phyloP scores from a whole-genome alignment of 2,329 filamentous ascomycete genomes.

The Sordariomycetes sp. region DNA sequence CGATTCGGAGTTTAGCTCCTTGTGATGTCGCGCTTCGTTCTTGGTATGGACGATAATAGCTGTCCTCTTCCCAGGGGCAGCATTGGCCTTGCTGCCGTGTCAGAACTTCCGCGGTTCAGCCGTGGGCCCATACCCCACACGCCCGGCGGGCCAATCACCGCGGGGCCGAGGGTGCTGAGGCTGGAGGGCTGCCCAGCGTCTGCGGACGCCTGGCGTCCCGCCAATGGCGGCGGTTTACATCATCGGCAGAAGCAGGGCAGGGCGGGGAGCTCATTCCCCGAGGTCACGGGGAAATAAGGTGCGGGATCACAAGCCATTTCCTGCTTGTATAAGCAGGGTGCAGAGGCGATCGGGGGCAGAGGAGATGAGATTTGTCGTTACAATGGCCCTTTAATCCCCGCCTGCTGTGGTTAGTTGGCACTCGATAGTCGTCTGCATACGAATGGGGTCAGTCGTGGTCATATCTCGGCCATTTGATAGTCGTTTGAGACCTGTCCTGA shows the following conservation, averaged over 20 bases:
- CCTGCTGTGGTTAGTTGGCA: neutral
- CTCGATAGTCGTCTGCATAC: neutral
- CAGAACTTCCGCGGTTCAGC: neutral
- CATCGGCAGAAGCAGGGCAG: neutral
- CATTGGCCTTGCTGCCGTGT: neutral
- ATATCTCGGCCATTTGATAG: neutral
- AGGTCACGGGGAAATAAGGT: neutral
- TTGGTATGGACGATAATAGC: conserved; percentile 2
- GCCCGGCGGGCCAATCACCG: neutral
- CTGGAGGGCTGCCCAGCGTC: neutral
- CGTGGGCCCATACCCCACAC: neutral
- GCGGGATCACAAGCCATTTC: neutral
- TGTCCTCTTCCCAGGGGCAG: conserved; percentile 3
- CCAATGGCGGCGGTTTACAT: neutral
- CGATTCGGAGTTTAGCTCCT: neutral
- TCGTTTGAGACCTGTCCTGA: neutral
- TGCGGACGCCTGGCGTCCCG: neutral
- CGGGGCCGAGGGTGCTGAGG: neutral
- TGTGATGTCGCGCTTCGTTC: neutral
- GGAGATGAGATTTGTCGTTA: too few relatives aligned
- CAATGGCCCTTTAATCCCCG: too few relatives aligned
- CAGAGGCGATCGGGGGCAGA: too few relatives aligned
- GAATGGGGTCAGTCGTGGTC: neutral
- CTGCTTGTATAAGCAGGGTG: neutral
- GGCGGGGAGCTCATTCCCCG: too few relatives aligned